phyloP scores from a whole-genome alignment of 305 asterid genomes.

The Rubia peregrina region DNA sequence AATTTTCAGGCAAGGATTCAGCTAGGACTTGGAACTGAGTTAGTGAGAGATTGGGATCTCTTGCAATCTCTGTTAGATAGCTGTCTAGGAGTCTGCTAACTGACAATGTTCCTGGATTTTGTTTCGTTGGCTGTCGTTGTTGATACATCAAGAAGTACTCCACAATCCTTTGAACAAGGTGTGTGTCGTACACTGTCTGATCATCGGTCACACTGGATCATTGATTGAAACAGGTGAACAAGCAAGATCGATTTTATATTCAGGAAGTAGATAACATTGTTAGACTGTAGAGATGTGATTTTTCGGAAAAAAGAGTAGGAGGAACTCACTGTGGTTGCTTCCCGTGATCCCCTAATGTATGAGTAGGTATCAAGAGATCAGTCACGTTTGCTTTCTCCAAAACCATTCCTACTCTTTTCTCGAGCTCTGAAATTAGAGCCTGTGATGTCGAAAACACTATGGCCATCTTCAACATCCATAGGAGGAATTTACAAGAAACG shows the following conservation, averaged over 20 bases:
- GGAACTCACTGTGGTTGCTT: constrained; percentile 42
- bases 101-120: constrained; percentile 31
- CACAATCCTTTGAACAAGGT: constrained; percentile 65
- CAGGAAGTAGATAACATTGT: background rate
- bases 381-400: constrained; percentile 52
- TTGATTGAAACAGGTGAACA: background rate
- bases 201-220: constrained; percentile 49
- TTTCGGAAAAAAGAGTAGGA: background rate
- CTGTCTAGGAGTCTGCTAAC: constrained; percentile 71
- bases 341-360: constrained; percentile 42
- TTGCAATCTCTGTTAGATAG: constrained; percentile 70
- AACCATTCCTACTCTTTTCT: constrained; percentile 63
- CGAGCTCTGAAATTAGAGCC: constrained; percentile 70
- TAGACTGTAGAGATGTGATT: background rate
- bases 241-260: background rate
- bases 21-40: constrained; percentile 62
- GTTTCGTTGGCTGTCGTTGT: constrained; percentile 38
- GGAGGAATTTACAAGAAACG: constrained; percentile 58
- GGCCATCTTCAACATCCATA: constrained; percentile 62
- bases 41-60: constrained; percentile 57
- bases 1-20: constrained; percentile 64
- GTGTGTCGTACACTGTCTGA: constrained; percentile 46
- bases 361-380: constrained; percentile 65
- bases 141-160: constrained; percentile 66
- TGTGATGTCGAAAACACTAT: constrained; percentile 54